Evolutionary conservation across 257 asterid genomes (phyloP).

Genomic region (Salvia rosmarinus): DNA sequence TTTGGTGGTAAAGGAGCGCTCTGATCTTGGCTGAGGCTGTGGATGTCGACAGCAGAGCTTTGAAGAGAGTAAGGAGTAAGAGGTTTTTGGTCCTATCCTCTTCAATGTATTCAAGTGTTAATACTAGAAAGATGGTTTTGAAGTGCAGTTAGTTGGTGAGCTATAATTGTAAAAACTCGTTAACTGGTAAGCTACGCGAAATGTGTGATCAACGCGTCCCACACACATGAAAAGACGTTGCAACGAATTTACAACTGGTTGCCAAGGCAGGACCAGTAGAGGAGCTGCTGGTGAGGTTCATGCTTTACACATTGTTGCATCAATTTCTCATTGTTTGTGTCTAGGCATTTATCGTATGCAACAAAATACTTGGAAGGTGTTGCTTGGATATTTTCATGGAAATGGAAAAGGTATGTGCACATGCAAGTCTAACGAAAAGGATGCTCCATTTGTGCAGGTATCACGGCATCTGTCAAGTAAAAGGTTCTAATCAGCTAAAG

Average conservation of each 20-base stretch:
- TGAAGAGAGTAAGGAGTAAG: too few species aligned
- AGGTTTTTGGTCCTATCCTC: too few species aligned
- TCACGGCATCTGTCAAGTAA: conserved; percentile 44
- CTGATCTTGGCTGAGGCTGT: conserved; percentile 31
- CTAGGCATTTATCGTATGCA: background rate
- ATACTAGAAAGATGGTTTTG: background rate
- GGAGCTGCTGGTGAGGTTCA: too few species aligned
- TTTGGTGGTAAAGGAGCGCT: background rate
- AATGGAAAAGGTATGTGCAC: background rate
- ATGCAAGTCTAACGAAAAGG: conserved; percentile 27
- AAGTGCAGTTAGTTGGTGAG: conserved; percentile 30
- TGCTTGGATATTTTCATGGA: background rate
- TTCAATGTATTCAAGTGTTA: too few species aligned
- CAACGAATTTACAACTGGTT: conserved; percentile 43
- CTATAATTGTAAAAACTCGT: conserved; percentile 38
- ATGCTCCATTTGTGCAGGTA: conserved; percentile 37
- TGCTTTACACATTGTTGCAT: too few species aligned
- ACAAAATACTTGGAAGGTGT: background rate
- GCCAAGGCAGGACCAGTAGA: too few species aligned
- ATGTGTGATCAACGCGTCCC: too few species aligned
- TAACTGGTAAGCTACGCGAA: conserved; percentile 7
- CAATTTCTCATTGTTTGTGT: too few species aligned
- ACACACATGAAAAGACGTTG: conserved; percentile 35
- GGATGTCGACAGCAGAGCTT: conserved; percentile 28
- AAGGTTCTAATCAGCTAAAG: conserved; percentile 43